These are phyloP conservation scores for Aurantiochytrium sp. DNA, from an alignment of 108 stramenopile genomes.

Conservation along the genomic window DNA sequence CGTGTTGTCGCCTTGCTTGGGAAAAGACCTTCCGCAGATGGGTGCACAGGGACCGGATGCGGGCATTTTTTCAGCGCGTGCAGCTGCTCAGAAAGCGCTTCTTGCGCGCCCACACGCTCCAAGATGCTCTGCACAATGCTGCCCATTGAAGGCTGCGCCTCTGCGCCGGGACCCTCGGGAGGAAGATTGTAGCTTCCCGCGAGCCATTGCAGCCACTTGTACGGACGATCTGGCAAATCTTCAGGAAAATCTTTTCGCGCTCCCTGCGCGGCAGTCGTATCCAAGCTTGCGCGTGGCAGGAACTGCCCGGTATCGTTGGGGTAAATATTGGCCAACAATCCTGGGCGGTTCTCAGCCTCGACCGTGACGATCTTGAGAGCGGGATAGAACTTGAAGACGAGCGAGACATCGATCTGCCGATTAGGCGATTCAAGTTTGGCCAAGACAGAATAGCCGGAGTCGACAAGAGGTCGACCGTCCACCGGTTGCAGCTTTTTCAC, in stretches of 20 bases:
- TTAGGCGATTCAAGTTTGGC: background rate
- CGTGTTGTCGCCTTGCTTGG: background rate
- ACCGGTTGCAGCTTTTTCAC: no score
- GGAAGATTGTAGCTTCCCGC: background rate
- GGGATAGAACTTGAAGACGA: background rate
- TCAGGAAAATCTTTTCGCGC: background rate
- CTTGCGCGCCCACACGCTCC: background rate
- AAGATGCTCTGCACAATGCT: conserved; percentile 5
- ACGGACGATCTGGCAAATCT: background rate
- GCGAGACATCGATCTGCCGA: background rate
- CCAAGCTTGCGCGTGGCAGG: background rate
- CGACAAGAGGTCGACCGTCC: background rate
- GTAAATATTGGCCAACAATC: background rate
- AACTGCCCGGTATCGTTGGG: background rate
- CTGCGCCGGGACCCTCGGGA: background rate
- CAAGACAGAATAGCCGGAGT: background rate
- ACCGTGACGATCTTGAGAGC: background rate
- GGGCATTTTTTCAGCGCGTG: background rate
- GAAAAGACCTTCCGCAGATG: background rate
- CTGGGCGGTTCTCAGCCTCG: background rate
- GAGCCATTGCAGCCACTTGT: conserved; percentile 12
- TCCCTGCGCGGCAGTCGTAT: background rate
- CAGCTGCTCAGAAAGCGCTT: conserved; percentile 5
- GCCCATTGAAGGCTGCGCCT: background rate
- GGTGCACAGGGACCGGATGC: conserved; percentile 13